Evolutionary conservation across 768 basidiomycete species (phyloP).

Genomic region (Lactarius hatsudake): DNA sequence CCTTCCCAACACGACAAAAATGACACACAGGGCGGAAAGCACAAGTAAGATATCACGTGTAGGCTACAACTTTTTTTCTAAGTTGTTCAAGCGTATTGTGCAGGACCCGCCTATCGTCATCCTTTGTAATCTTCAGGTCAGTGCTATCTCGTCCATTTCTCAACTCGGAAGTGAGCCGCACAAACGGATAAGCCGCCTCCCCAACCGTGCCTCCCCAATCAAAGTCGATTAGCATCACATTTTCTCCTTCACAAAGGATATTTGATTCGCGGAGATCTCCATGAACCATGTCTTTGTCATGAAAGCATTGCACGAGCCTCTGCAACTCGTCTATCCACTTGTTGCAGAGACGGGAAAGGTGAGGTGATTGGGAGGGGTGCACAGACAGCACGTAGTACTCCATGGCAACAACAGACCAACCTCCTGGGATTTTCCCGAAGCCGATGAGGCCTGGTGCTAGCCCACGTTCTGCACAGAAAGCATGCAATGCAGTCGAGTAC

Average conservation of each 20-base stretch:
- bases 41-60: no score
- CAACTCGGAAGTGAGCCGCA: slow-evolving; percentile 4
- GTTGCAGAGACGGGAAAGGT: background rate
- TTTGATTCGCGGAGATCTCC: slow-evolving; percentile 1
- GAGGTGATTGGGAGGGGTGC: background rate
- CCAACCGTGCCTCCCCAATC: slow-evolving; percentile 6
- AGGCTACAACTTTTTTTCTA: no score
- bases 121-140: background rate
- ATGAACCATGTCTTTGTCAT: background rate
- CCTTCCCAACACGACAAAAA: no score
- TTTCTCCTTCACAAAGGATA: background rate
- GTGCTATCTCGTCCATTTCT: background rate
- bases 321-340: background rate
- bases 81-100: no score
- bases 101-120: background rate
- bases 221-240: slow-evolving; percentile 1
- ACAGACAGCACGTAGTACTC: background rate
- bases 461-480: background rate
- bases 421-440: background rate
- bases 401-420: background rate
- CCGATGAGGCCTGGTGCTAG: background rate
- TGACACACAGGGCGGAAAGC: no score
- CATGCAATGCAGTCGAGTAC: slow-evolving; percentile 1
- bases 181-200: background rate
- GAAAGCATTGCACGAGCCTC: background rate